Evolutionary conservation across 2,329 filamentous ascomycete genomes (phyloP), one percentile per base, ranked within the genome.

Genomic region (Trichoderma breve): DNA sequence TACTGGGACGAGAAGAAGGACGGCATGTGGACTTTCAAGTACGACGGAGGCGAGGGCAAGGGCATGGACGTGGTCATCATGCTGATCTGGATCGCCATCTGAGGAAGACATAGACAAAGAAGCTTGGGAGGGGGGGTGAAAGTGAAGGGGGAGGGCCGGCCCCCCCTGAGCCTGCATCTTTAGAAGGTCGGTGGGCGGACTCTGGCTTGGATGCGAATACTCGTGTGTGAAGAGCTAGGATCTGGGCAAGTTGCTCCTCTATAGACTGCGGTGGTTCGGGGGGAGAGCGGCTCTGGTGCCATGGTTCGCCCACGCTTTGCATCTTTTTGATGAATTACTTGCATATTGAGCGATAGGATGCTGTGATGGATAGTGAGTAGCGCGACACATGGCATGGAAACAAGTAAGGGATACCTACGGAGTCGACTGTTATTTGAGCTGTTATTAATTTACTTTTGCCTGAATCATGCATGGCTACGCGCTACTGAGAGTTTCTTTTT

Each of bases 1-100:
- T 96, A 92, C 86, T 96, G 93, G 93, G 94, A 96, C 82, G 93
- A 94, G 84, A 93, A 94, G 85, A 93, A 92, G 82, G 93, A 96
- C 79, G 93, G 93, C 76, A 95, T 95, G 88, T 96, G 92, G 92
- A 94, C 90, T 77, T 94, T 92, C 85, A 96, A 96, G 86, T 95
- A 91, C 80, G 92, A 94, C 77, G 88, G 88, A 72, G 88, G 88
- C 73, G 88, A 90, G 80, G 83, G 81, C 77, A 91, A 90, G 84
- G 90, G 90, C 47, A 85, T 92, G 82, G 90, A 92, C 76, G 88
- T 92, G 65, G 89, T 92, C 71, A 86, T 92, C 77, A 91, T 90
- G 84, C 85, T 92, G 76, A 93, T 95, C 80, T 96, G 93, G 93
- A 89, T 96, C 76, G 90, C 88, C 63, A 86, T 92, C 76, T 92